A percentile compares a stretch with the other conserved stretches of the same genome.
phyloP scores from a whole-genome alignment of 1,284 basidiomycete species.

The Veloboletus limbatus region DNA sequence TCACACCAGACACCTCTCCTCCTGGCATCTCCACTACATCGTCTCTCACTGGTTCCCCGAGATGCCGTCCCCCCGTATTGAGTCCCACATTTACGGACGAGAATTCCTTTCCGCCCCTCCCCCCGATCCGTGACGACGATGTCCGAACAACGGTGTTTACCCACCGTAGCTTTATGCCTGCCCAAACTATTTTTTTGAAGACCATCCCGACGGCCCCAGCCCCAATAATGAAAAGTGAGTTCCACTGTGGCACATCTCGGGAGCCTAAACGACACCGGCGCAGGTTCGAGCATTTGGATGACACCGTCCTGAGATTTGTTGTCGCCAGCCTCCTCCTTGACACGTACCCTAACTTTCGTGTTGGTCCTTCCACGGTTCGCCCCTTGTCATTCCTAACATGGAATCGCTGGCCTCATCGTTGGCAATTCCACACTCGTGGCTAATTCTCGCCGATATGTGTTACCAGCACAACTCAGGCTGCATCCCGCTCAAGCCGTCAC shows the following conservation, averaged over 20 bases:
- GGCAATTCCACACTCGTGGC: slow-evolving; percentile 68
- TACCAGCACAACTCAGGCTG: slow-evolving; percentile 56
- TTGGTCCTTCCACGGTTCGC: slow-evolving; percentile 71
- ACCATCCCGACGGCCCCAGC: slow-evolving; percentile 61
- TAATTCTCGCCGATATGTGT: slow-evolving; percentile 60
- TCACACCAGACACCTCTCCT: no score
- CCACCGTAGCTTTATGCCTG: slow-evolving; percentile 67
- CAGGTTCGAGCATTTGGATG: slow-evolving; percentile 73
- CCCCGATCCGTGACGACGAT: slow-evolving; percentile 14
- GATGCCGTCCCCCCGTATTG: slow-evolving; percentile 7
- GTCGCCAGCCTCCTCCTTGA: slow-evolving; percentile 62
- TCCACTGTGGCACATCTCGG: not conserved
- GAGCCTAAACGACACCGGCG: not conserved
- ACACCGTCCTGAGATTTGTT: slow-evolving; percentile 62
- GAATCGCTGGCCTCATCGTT: slow-evolving; percentile 65
- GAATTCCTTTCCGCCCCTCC: slow-evolving; percentile 29
- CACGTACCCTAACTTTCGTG: slow-evolving; percentile 63
- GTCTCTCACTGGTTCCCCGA: no score
- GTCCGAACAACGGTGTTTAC: slow-evolving; percentile 62
- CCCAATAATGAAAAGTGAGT: slow-evolving; percentile 74
- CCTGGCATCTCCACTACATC: no score
- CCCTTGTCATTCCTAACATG: not conserved
- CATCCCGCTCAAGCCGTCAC: slow-evolving; percentile 70
- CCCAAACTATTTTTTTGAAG: slow-evolving; percentile 71
- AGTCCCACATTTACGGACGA: slow-evolving; percentile 18